Evolutionary conservation across 108 stramenopile genomes (phyloP).

Genomic region (Skeletonema costatum): DNA sequence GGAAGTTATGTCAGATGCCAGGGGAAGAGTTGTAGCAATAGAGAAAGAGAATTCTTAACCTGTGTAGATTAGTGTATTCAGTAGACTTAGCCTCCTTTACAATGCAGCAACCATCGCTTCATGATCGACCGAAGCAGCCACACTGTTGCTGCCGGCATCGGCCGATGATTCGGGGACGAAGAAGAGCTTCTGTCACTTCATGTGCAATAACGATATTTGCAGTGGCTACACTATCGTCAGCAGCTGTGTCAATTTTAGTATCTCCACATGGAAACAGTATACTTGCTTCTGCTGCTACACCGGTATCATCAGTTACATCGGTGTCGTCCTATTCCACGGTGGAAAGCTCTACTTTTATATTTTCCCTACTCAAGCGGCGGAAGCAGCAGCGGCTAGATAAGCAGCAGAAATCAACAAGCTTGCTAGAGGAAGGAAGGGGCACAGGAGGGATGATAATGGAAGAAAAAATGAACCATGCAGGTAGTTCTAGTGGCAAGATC

Average conservation of each 20-base stretch:
- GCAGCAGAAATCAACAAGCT: not conserved
- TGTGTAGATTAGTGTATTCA: not conserved
- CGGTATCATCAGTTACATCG: not conserved
- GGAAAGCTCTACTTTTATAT: not conserved
- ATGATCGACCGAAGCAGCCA: not conserved
- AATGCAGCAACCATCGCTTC: not conserved
- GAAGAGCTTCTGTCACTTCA: not conserved
- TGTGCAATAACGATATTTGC: not conserved
- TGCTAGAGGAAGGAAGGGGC: not conserved
- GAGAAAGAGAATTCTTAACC: not conserved
- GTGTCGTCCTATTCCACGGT: not conserved
- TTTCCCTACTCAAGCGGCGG: slow-evolving; percentile 8
- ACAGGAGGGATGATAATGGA: not conserved
- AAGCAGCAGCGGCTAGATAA: not conserved
- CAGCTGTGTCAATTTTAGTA: not conserved
- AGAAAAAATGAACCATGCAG: not conserved
- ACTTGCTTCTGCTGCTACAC: not conserved
- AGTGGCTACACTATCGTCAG: not conserved
- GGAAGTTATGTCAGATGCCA: too few relatives aligned
- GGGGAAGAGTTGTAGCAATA: too few relatives aligned
- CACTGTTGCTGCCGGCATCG: not conserved
- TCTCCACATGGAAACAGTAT: not conserved
- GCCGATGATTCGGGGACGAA: not conserved
- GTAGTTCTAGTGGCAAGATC: not conserved
- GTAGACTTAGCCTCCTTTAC: not conserved